These are phyloP conservation scores for Diaporthe velutina DNA, from an alignment of 2,329 filamentous ascomycete species.

Conservation along the genomic window DNA sequence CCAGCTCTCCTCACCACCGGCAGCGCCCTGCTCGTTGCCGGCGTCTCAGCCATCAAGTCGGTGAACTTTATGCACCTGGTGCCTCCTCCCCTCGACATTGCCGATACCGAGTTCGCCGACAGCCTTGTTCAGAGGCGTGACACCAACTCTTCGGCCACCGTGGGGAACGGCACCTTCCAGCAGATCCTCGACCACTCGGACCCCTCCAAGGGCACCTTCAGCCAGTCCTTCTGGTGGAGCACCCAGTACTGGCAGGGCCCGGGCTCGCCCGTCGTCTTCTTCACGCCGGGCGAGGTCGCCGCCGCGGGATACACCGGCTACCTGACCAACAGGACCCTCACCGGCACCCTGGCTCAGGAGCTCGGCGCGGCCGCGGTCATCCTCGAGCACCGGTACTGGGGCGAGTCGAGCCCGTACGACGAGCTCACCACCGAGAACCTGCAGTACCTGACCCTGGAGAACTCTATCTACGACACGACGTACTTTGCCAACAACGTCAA, in stretches of 20 bases:
- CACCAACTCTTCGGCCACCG: slow-evolving; percentile 37
- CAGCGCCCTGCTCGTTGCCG: slow-evolving; percentile 44
- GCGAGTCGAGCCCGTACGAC: slow-evolving; percentile 53
- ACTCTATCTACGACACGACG: slow-evolving; percentile 55
- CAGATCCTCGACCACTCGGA: slow-evolving; percentile 57
- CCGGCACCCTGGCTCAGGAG: slow-evolving; percentile 54
- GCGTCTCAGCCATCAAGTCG: slow-evolving; percentile 43
- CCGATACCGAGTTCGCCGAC: slow-evolving; percentile 39
- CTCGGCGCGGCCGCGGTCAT: slow-evolving; percentile 56
- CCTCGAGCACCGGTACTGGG: slow-evolving; percentile 60
- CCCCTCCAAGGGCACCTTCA: slow-evolving; percentile 55
- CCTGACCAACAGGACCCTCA: slow-evolving; percentile 57
- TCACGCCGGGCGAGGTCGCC: slow-evolving; percentile 55
- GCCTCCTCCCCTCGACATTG: slow-evolving; percentile 45
- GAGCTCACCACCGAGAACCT: slow-evolving; percentile 53
- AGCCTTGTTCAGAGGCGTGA: slow-evolving; percentile 33
- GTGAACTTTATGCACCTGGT: slow-evolving; percentile 28
- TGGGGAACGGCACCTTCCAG: slow-evolving; percentile 51
- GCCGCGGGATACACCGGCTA: slow-evolving; percentile 53
- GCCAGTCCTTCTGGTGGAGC: slow-evolving; percentile 57
- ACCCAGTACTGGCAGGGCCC: slow-evolving; percentile 56
- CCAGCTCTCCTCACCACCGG: slow-evolving; percentile 36
- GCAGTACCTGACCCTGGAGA: slow-evolving; percentile 55
- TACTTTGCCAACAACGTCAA: slow-evolving; percentile 58
- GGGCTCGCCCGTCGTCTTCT: slow-evolving; percentile 55